Evolutionary conservation across 768 basidiomycete species (phyloP), one percentile per base, ranked within the genome.

Genomic region (Candolleomyces aberdarensis): DNA sequence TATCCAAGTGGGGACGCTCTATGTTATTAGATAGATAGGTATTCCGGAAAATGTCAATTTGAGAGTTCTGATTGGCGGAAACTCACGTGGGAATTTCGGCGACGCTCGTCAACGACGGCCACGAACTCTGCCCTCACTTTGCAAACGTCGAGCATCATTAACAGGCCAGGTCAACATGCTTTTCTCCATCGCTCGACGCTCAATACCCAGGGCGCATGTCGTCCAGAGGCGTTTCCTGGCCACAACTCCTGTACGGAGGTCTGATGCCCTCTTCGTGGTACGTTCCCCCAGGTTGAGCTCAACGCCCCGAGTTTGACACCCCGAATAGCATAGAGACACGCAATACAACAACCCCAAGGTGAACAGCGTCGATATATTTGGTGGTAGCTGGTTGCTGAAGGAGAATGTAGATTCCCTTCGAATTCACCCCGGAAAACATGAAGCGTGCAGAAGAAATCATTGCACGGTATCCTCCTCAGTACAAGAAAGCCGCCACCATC

Each of bases 401-500:
- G 47, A 0, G 14, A 9, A 50, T 51, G 53, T 63, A 97, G 94
- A 96, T 98, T 76, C 83, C 91, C 11, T 99, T 99, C 75, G 84
- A 90, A 66, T 96, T 96, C 77, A 79, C 81, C 61, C 69, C 83
- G 0, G 89, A 87, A 70, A 98, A 96, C 79, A 68, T 87, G 76
- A 92, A 92, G 80, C 84, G 85, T 40, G 95, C 94, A 0, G 68
- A 95, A 63, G 89, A 93, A 72, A 91, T 98, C 76, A 92, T 98
- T 73, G 82, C 91, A 46, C 88, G 87, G 66, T 99, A 99, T 79
- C 96, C 96, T 20, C 84, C 93, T 57, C 96, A 98, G 70, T 99
- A 98, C 84, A 97, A 94, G 84, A 99, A 99, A 75, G 96, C 95
- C 17, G 97, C 97, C 31, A 89, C 94, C 67, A 98, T 99, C 71